Conservation (phyloP, 2,329 filamentous ascomycete genomes). For the Cercospora beticola region DNA sequence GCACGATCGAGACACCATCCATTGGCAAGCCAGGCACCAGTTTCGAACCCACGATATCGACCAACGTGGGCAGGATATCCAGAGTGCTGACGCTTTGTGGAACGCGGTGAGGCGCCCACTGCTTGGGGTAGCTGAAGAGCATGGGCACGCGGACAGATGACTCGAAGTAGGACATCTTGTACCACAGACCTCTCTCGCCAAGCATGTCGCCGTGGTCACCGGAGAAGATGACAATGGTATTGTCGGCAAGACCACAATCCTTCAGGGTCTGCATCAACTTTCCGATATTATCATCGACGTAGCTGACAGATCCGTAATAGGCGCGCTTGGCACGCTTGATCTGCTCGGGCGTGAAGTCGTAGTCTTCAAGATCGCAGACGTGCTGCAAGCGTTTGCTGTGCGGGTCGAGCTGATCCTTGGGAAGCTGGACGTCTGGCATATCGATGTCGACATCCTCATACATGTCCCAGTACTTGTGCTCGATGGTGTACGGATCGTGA, state of each 20-base stretch:
- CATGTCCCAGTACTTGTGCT: constrained; percentile 87
- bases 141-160: constrained; percentile 86
- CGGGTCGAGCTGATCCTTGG: constrained; percentile 77
- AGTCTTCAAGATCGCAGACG: constrained; percentile 82
- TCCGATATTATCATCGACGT: constrained; percentile 90
- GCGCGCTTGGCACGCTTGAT: constrained; percentile 81
- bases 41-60: constrained; percentile 73
- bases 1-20: constrained; percentile 78
- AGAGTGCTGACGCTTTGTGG: constrained; percentile 84
- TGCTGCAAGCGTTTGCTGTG: constrained; percentile 85
- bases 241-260: constrained; percentile 73
- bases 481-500: constrained; percentile 93
- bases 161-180: constrained; percentile 98
- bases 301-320: constrained; percentile 91
- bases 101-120: constrained; percentile 73
- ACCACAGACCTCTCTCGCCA: constrained; percentile 87
- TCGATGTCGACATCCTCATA: constrained; percentile 88
- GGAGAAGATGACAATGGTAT: constrained; percentile 89
- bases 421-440: constrained; percentile 73
- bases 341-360: constrained; percentile 79
- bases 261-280: constrained; percentile 75
- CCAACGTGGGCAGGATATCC: constrained; percentile 85
- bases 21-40: constrained; percentile 72
- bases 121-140: constrained; percentile 75
- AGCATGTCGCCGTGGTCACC: constrained; percentile 97